A percentile compares a stretch with the other conserved stretches of the same genome.
phyloP scores from a whole-genome alignment of 306 rosid species.

The Begonia masoniana region DNA sequence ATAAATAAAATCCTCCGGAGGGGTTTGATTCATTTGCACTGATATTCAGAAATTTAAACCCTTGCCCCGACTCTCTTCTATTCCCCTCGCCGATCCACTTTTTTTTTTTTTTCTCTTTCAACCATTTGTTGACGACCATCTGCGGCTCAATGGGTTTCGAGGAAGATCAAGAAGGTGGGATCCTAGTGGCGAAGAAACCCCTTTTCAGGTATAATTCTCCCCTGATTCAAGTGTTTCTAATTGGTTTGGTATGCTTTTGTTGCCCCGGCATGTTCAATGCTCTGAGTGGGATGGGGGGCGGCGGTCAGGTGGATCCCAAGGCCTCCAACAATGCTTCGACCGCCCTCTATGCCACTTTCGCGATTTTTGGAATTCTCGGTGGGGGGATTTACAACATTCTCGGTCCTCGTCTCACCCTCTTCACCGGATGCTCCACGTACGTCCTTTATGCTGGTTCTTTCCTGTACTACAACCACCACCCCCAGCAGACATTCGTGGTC shows the following conservation, averaged over 20 bases:
- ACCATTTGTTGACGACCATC: background rate
- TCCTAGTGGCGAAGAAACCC: slow-evolving; percentile 13
- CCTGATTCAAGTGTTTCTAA: slow-evolving; percentile 34
- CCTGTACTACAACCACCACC: slow-evolving; percentile 73
- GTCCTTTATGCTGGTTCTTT: slow-evolving; percentile 74
- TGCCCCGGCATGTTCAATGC: slow-evolving; percentile 98
- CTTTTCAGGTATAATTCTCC: slow-evolving; percentile 66
- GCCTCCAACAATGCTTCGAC: slow-evolving; percentile 77
- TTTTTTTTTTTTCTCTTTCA: background rate
- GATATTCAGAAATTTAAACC: no score
- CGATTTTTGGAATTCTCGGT: slow-evolving; percentile 75
- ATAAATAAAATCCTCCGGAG: no score
- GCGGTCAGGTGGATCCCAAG: slow-evolving; percentile 62
- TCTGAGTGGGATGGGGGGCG: slow-evolving; percentile 86
- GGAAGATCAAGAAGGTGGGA: slow-evolving; percentile 23
- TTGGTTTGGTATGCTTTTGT: slow-evolving; percentile 78
- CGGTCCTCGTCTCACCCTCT: slow-evolving; percentile 75
- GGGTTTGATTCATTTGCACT: no score
- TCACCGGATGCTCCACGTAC: slow-evolving; percentile 64
- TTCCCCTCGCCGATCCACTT: no score
- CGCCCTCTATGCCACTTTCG: slow-evolving; percentile 65
- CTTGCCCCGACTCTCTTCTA: no score
- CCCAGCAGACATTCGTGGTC: slow-evolving; percentile 47
- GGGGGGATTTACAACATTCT: slow-evolving; percentile 93
- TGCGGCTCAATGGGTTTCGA: slow-evolving; percentile 28